Evolutionary conservation across 1,284 basidiomycete species (phyloP).

Genomic region (Leccinum holopus): DNA sequence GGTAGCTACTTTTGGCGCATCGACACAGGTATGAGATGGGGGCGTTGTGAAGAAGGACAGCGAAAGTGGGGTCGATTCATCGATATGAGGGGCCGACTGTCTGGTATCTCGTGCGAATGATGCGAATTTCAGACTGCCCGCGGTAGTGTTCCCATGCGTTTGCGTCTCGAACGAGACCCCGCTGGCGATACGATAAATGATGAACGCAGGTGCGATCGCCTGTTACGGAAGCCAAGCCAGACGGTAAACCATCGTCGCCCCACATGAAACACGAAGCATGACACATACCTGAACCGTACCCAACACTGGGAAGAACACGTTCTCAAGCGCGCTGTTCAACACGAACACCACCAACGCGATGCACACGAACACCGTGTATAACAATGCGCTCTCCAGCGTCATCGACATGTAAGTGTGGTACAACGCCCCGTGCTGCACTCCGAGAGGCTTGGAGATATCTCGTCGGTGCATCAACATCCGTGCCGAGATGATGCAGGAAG

Average conservation of each 20-base stretch:
- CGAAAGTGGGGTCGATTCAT: too few relatives aligned
- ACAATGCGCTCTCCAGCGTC: slow-evolving; percentile 27
- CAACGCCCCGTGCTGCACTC: slow-evolving; percentile 14
- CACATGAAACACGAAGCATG: not conserved
- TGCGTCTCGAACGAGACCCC: slow-evolving; percentile 21
- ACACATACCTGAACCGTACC: slow-evolving; percentile 22
- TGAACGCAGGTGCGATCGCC: slow-evolving; percentile 22
- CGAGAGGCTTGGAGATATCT: slow-evolving; percentile 10
- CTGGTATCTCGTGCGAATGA: not conserved
- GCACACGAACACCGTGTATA: slow-evolving; percentile 22
- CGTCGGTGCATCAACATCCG: slow-evolving; percentile 21
- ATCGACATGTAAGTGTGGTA: slow-evolving; percentile 26
- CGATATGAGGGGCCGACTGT: not conserved
- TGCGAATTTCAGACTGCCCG: slow-evolving; percentile 13
- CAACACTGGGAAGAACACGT: slow-evolving; percentile 22
- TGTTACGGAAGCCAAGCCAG: not conserved
- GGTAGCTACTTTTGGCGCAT: too few relatives aligned
- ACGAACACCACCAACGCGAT: slow-evolving; percentile 14
- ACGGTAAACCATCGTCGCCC: not conserved
- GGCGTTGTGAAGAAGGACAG: too few relatives aligned
- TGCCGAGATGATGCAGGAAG: slow-evolving; percentile 16
- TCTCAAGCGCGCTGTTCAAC: slow-evolving; percentile 17
- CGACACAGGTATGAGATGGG: too few relatives aligned
- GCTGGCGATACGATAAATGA: slow-evolving; percentile 22
- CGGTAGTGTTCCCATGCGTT: not conserved